Evolutionary conservation across 2,329 filamentous ascomycete genomes (phyloP), one percentile per base, ranked within the genome.

Genomic region (Exserohilum rostratum): DNA sequence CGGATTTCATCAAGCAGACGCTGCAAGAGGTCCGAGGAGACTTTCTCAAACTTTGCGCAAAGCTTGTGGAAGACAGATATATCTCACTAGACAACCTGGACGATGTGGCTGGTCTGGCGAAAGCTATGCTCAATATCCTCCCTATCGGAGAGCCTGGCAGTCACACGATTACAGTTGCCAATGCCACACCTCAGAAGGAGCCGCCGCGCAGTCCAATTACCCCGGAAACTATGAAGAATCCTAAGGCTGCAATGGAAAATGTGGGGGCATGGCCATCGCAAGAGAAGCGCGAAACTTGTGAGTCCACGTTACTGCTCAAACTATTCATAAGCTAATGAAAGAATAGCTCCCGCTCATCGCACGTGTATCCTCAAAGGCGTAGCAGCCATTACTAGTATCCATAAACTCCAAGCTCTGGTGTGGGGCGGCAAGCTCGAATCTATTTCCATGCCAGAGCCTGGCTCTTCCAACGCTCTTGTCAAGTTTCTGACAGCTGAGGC

Each of bases 391-490:
- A 62, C 55, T 15, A 68, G 50, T 38, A 57, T 74, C 48, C 64
- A 70, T 44, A 35, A 70, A 29, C 48, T 75, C 4, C 72, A 76
- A 50, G 62, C 69, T 34, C 57, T 76, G 5, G 70, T 77, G 6
- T 77, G 74, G 74, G 73, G 73, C 30, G 75, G 75, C 27, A 62
- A 57, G 15, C 49, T 77, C 12, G 72, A 76, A 51, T 63, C 61
- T 3, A 60, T 77, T 5, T 53, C 54, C 1, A 61, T 72, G 46
- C 67, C 65, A 30, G 60, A 61, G 3, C 31, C 66, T 0, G 68
- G 67, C 7, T 65, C 66, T 5, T 49, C 49, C 33, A 57, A 50
- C 9, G 73, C 71, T 5, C 12, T 65, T 10, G 68, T 75, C 30
- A 66, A 66, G 43, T 77, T 77, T 46, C 59, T 76, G 25, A 72